Conservation (phyloP, 1,284 basidiomycete genomes). For the Tilletia horrida region DNA sequence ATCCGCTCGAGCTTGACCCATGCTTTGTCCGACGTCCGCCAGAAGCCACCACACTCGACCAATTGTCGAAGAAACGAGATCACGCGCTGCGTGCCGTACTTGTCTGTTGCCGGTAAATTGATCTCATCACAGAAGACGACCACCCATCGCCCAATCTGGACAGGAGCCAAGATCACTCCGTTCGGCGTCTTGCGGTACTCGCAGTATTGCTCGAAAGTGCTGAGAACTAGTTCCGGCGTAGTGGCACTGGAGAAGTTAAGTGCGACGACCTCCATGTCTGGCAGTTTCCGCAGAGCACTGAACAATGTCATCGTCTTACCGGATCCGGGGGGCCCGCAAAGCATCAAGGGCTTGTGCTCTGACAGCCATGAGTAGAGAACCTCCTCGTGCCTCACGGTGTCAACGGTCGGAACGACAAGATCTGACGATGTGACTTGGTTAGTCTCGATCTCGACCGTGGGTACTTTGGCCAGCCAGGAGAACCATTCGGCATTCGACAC, state of each 20-base stretch:
- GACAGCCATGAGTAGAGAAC: conserved; percentile 97
- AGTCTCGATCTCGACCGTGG: conserved; percentile 92
- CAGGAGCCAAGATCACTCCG: conserved; percentile 86
- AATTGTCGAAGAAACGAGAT: conserved; percentile 98
- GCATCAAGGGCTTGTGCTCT: conserved; percentile 96
- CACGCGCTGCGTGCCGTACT: conserved; percentile 96
- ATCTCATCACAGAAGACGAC: conserved; percentile 99
- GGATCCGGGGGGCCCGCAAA: conserved; percentile 97
- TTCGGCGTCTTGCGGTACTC: conserved; percentile 98
- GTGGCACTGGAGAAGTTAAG: conserved; percentile 99
- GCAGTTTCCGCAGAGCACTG: conserved; percentile 92
- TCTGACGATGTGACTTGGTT: conserved; percentile 92
- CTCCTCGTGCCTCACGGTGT: conserved; percentile 97
- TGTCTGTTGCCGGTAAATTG: conserved; percentile 93
- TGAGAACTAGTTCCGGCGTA: conserved; percentile 92
- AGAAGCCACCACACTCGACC: conserved; percentile 91
- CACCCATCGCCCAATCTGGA: conserved; percentile 94
- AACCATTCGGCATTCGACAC: conserved; percentile 71
- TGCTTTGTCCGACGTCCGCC: conserved; percentile 87
- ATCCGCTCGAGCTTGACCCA: conserved; percentile 98
- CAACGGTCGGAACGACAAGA: conserved; percentile 95
- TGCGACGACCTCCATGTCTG: conserved; percentile 97
- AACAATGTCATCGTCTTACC: conserved; percentile 99
- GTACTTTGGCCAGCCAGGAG: conserved; percentile 77
- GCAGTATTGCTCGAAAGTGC: conserved; percentile 99